Evolutionary conservation across 169 alveolate genomes (phyloP).

Genomic region (Plasmodium blacklocki): DNA sequence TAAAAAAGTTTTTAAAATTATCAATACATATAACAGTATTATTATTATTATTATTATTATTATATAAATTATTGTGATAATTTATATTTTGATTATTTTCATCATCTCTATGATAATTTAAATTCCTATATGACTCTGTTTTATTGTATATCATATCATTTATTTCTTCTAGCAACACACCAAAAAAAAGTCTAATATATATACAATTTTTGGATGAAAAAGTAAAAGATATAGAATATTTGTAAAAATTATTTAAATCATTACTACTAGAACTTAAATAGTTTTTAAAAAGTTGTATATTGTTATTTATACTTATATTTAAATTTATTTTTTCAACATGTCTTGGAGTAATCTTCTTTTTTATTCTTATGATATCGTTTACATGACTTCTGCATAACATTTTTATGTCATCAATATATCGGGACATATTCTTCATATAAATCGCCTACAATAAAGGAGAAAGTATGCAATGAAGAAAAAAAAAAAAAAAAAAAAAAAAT

Average conservation of each 20-base stretch:
- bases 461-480: no score
- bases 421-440: conserved; percentile 42
- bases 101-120: no score
- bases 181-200: conserved; percentile 29
- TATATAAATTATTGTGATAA: background rate
- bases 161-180: conserved; percentile 39
- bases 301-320: conserved; percentile 29
- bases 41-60: conserved; percentile 16
- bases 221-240: conserved; percentile 24
- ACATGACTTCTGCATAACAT: conserved; percentile 64
- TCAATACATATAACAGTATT: conserved; percentile 56
- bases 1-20: conserved; percentile 45
- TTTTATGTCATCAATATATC: conserved; percentile 33
- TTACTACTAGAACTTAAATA: conserved; percentile 37
- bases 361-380: conserved; percentile 48
- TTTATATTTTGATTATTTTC: no score
- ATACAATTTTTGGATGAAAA: conserved; percentile 25
- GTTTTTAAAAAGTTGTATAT: conserved; percentile 29
- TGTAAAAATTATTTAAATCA: conserved; percentile 19
- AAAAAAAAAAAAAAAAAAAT: background rate
- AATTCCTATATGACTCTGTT: conserved; percentile 1
- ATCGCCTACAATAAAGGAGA: conserved; percentile 41
- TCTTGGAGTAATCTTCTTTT: conserved; percentile 48
- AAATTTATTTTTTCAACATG: conserved; percentile 27
- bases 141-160: conserved; percentile 27